Evolutionary conservation across 2,329 filamentous ascomycete species (phyloP), one percentile per base, ranked within the genome.

Genomic region (Apiospora hydei): DNA sequence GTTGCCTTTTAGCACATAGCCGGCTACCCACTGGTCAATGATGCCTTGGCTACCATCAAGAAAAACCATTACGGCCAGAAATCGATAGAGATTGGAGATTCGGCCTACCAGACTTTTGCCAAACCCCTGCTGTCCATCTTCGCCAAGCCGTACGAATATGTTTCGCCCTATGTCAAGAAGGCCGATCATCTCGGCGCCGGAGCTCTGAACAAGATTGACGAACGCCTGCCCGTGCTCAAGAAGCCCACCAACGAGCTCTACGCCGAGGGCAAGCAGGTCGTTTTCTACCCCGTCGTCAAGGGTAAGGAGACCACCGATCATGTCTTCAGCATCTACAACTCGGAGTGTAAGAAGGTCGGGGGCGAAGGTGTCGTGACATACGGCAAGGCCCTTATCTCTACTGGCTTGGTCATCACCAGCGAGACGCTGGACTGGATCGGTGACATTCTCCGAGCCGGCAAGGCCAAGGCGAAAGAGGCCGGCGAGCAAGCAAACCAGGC

Each of bases 121-220:
- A 92, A 91, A 77, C 94, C 95, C 26, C 84, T 98, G 75, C 84
- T 96, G 71, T 93, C 94, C 41, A 94, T 94, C 84, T 85, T 98
- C 77, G 83, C 90, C 78, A 93, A 89, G 77, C 95, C 95, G 47
- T 96, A 94, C 85, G 88, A 89, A 80, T 96, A 94, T 81, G 89
- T 97, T 75, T 91, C 91, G 70, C 95, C 96, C 0, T 98, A 98
- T 83, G 89, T 97, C 76, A 87, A 90, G 81, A 94, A 92, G 82
- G 95, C 91, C 79, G 96, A 98, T 81, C 84, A 89, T 72, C 84
- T 97, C 70, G 93, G 92, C 76, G 91, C 94, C 82, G 87, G 89
- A 81, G 89, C 92, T n/a, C 87, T 96, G 75, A 85, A 83, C 77
- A 90, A 88, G 79, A 85, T 96, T 77, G 93, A 96, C 76, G 84